These are phyloP conservation scores for Ensete ventricosum DNA, from an alignment of 176 grass and related monocot genomes.

Conservation along the genomic window DNA sequence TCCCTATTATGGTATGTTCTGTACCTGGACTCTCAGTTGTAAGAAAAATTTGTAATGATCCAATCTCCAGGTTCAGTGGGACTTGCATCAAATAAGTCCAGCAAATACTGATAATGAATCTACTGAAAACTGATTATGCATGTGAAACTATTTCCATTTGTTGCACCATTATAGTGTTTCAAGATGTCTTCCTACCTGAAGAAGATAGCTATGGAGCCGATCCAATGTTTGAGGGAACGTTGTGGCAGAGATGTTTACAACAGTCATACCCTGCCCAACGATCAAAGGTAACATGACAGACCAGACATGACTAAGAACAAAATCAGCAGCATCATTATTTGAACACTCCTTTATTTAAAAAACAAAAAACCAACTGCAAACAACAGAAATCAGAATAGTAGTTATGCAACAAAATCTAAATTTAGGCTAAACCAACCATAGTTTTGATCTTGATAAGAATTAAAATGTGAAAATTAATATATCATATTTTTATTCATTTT, in stretches of 20 bases:
- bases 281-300: constrained; percentile 16
- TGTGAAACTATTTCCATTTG: neutral
- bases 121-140: neutral
- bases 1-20: too few relatives aligned
- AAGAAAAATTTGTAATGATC: too few relatives aligned
- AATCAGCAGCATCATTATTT: neutral
- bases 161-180: neutral
- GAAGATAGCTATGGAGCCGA: constrained; percentile 81
- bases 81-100: too few relatives aligned
- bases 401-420: neutral
- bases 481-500: neutral
- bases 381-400: neutral
- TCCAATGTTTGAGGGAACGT: constrained; percentile 92
- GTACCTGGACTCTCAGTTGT: too few relatives aligned
- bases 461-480: too few relatives aligned
- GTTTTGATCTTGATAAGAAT: too few relatives aligned
- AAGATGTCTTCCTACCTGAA: constrained; percentile 48
- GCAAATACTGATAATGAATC: neutral
- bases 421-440: too few relatives aligned
- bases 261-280: constrained; percentile 58
- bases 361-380: neutral
- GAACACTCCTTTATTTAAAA: neutral
- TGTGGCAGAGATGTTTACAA: constrained; percentile 88
- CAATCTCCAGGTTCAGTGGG: too few relatives aligned
- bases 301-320: neutral